These are phyloP conservation scores for Mortierella hygrophila DNA, from an alignment of 192 early-diverging fungal genomes.

Conservation along the genomic window DNA sequence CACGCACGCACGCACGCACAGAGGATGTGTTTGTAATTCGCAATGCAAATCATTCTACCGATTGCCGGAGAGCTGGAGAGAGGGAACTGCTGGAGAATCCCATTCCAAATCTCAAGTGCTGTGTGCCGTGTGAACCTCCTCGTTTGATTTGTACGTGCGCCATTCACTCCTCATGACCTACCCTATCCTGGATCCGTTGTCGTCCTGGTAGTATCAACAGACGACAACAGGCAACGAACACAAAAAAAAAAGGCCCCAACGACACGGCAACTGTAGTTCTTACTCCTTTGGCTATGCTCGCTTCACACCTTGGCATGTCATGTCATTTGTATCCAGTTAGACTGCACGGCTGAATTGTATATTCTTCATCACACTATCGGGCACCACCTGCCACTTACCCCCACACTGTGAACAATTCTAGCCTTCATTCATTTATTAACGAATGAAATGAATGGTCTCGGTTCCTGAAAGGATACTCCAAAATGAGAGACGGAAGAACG, in stretches of 20 bases:
- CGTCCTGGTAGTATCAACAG: too few relatives aligned
- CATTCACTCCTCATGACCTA: too few relatives aligned
- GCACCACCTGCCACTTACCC: too few relatives aligned
- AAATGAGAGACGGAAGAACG: neutral
- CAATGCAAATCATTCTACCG: slow-evolving; percentile 4
- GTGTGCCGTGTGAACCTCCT: too few relatives aligned
- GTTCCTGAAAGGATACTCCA: neutral
- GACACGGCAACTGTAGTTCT: too few relatives aligned
- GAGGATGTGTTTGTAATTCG: slow-evolving; percentile 6
- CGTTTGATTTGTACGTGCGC: too few relatives aligned
- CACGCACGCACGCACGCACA: neutral
- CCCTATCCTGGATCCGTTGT: too few relatives aligned
- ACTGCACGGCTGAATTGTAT: neutral
- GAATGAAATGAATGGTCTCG: neutral
- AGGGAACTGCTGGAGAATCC: neutral
- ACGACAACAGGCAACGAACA: too few relatives aligned
- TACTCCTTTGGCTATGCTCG: neutral
- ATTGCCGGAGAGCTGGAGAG: neutral
- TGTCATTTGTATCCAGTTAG: neutral
- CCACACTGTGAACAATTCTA: neutral
- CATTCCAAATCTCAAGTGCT: too few relatives aligned
- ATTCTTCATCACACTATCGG: neutral
- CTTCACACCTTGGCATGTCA: neutral
- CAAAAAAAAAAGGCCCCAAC: too few relatives aligned
- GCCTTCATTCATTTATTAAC: neutral